Conservation (phyloP, 352 stramenopile genomes). For the Blastocystis sp. region DNA sequence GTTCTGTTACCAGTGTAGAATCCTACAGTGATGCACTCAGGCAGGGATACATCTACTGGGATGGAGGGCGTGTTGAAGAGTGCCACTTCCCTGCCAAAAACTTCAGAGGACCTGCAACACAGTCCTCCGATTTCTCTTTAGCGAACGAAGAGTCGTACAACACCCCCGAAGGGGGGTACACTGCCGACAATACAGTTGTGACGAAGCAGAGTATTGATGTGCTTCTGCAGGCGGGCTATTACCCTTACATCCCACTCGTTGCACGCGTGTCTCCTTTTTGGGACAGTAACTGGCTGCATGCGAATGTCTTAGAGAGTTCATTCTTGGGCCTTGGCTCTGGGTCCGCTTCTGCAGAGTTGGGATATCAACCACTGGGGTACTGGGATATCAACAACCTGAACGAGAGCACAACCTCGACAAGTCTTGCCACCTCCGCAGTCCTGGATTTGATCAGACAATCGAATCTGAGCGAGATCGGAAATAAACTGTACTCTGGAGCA, state of each 20-base stretch:
- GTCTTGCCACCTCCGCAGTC: background rate
- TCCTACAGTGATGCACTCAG: conserved; percentile 68
- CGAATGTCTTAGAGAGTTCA: conserved; percentile 68
- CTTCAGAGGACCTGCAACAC: conserved; percentile 67
- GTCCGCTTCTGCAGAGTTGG: conserved; percentile 69
- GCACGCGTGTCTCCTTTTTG: conserved; percentile 80
- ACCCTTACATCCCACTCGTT: conserved; percentile 78
- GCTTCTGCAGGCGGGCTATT: conserved; percentile 69
- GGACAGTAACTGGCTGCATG: conserved; percentile 76
- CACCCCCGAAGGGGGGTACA: conserved; percentile 63
- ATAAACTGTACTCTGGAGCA: conserved; percentile 57
- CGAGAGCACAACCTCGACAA: background rate
- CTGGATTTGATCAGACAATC: background rate
- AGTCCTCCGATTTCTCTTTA: conserved; percentile 67
- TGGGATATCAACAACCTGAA: conserved; percentile 69
- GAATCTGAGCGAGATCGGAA: conserved; percentile 14
- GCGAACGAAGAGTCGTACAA: conserved; percentile 65
- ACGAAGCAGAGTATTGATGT: conserved; percentile 63
- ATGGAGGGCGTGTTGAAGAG: conserved; percentile 73
- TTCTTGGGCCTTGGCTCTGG: conserved; percentile 66
- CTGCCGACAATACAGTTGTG: conserved; percentile 61
- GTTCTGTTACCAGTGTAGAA: background rate
- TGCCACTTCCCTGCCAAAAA: conserved; percentile 79
- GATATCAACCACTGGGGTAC: conserved; percentile 73
- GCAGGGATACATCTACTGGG: conserved; percentile 76